Conservation (phyloP, 1,139 yeast species). For the Candida tropicalis region DNA sequence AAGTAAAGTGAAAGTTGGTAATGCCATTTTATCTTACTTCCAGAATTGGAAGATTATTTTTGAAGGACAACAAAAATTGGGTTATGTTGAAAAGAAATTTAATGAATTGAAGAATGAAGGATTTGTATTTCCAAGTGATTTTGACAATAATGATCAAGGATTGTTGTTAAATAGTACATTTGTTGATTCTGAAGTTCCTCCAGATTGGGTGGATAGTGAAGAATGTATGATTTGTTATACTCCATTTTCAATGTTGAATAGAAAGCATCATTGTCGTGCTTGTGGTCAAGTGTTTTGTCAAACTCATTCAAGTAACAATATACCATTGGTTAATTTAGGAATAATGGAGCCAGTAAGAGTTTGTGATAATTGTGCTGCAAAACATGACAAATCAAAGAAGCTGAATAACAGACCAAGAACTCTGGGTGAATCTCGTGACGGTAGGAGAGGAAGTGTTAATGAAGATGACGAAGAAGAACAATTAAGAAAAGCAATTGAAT, state of each 20-base stretch:
- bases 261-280: conserved; percentile 96
- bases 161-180: conserved; percentile 46
- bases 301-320: conserved; percentile 70
- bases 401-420: background rate
- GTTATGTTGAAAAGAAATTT: conserved; percentile 66
- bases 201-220: conserved; percentile 96
- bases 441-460: conserved; percentile 1
- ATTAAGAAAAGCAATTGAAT: conserved; percentile 72
- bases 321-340: conserved; percentile 81
- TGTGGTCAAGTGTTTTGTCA: conserved; percentile 97
- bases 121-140: conserved; percentile 64
- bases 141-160: conserved; percentile 24
- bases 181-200: conserved; percentile 91
- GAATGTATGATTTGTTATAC: conserved; percentile 94
- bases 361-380: conserved; percentile 84
- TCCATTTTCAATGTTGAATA: conserved; percentile 74
- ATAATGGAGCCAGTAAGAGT: conserved; percentile 89
- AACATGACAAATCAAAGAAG: conserved; percentile 31
- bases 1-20: conserved; percentile 59
- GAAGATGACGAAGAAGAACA: conserved; percentile 71
- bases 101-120: conserved; percentile 63
- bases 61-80: conserved; percentile 66
- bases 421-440: background rate
- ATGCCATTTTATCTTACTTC: conserved; percentile 60
- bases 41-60: conserved; percentile 82